Evolutionary conservation across 306 rosid genomes (phyloP), one percentile per base, ranked within the genome.

Genomic region (Begonia fuchsioides): DNA sequence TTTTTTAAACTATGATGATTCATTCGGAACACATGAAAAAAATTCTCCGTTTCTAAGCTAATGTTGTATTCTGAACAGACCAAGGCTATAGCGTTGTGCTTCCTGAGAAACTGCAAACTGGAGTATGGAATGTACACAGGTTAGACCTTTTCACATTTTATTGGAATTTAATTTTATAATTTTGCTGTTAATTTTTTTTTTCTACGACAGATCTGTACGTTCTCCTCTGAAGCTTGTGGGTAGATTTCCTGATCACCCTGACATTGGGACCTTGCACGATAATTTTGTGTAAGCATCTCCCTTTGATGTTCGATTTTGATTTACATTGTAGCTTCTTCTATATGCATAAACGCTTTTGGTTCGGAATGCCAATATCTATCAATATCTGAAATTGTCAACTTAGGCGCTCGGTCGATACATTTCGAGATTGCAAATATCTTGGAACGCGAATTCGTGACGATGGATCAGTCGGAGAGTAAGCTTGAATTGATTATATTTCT

Each of bases 91-190:
- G 98, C 64, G 84, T 82, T 58, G 92, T 81, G 53, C 94, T 90
- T 74, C 98, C 98, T 12, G 95, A 85, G 83, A 90, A 85, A 78
- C 57, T 90, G 73, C 77, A 75, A 45, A 81, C 85, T 46, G 98
- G 98, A 70, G 85, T 85, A 60, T 90, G 98, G 98, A 85, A 85
- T 32, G 98, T 90, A 16, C 73, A 79, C 73, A 82, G 98, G 98
- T 82, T 68, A 26, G 54, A 51, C 19, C n/a, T 49, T 26, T n/a
- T 26, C 35, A 4, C 35, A 26, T 26, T 26, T 26, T 3, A 26
- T 5, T 26, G 35, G 35, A 26, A 26, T 26, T n/a, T 26, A 8
- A 26, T 26, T 26, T 26, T 26, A 26, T 26, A 6, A 26, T 26
- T 26, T 26, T 26, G n/a, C 35, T 4, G 35, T 54, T n/a, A n/a